phyloP scores from a whole-genome alignment of 371 early-diverging fungal genomes.

The Mycotypha africana region DNA sequence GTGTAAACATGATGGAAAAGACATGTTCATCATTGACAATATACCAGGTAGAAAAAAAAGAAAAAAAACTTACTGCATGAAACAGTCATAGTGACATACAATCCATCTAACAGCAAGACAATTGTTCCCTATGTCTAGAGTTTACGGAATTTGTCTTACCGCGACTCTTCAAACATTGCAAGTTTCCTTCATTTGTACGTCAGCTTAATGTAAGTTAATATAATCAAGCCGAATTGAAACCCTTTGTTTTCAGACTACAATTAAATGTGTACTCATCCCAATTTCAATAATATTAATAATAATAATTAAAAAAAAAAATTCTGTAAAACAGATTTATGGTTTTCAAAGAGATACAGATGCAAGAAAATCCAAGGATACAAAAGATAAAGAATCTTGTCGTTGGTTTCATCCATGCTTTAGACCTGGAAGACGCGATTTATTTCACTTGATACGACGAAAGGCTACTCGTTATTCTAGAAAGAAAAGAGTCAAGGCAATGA shows the following conservation, averaged over 20 bases:
- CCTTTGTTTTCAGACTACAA: too few species aligned
- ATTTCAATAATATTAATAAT: too few species aligned
- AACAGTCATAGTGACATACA: too few species aligned
- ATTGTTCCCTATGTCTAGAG: too few species aligned
- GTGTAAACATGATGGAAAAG: conserved; percentile 39
- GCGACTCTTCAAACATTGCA: conserved; percentile 48
- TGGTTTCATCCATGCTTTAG: conserved; percentile 48
- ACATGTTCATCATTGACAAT: conserved; percentile 46
- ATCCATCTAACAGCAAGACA: too few species aligned
- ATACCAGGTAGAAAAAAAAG: conserved; percentile 30
- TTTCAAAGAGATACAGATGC: conserved; percentile 54
- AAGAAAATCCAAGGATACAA: conserved; percentile 47
- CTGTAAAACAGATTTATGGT: conserved; percentile 38
- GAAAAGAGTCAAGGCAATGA: conserved; percentile 18
- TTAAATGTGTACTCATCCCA: too few species aligned
- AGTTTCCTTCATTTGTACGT: conserved; percentile 52
- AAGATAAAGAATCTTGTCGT: conserved; percentile 45
- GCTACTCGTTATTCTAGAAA: conserved; percentile 35
- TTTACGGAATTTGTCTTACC: conserved; percentile 48
- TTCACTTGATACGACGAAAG: conserved; percentile 44
- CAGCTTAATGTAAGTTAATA: conserved; percentile 49
- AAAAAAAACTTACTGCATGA: too few species aligned
- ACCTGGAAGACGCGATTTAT: conserved; percentile 41
- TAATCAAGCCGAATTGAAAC: too few species aligned
- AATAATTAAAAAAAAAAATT: background rate